phyloP scores from a whole-genome alignment of 2,329 filamentous ascomycete species.

The Didymella exigua region DNA sequence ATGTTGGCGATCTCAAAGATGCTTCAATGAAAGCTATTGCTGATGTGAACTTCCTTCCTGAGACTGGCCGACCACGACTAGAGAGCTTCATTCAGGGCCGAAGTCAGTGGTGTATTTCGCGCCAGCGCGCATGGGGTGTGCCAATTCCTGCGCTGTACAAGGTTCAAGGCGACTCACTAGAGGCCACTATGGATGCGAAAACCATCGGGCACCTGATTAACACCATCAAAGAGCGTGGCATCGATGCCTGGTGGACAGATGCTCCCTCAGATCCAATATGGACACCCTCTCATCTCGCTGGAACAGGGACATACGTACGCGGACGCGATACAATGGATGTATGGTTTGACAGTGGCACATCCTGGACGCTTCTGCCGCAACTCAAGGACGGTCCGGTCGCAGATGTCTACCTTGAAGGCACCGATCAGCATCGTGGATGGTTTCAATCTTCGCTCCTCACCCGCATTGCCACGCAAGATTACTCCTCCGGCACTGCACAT shows the following conservation, averaged over 20 bases:
- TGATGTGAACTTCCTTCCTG: constrained; percentile 78
- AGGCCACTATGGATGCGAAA: constrained; percentile 78
- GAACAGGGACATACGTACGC: constrained; percentile 66
- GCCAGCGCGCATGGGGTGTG: constrained; percentile 94
- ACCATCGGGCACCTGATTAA: constrained; percentile 84
- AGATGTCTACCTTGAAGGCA: constrained; percentile 91
- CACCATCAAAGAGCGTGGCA: constrained; percentile 75
- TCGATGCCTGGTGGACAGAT: constrained; percentile 96
- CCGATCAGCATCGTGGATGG: constrained; percentile 96
- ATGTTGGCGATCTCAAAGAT: constrained; percentile 81
- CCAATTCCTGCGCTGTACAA: constrained; percentile 92
- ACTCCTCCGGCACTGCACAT: constrained; percentile 12
- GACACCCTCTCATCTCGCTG: constrained; percentile 69
- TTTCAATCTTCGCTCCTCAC: constrained; percentile 96
- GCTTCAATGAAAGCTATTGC: constrained; percentile 72
- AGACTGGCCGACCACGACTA: constrained; percentile 73
- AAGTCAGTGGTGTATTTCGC: constrained; percentile 97
- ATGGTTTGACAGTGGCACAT: constrained; percentile 98
- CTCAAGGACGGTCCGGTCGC: constrained; percentile 57
- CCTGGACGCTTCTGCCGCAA: constrained; percentile 67
- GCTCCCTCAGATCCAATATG: constrained; percentile 74
- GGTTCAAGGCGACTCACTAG: constrained; percentile 60
- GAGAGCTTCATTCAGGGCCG: constrained; percentile 85
- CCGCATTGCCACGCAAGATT: constrained; percentile 68
- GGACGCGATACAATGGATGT: constrained; percentile 98